A percentile compares a stretch with the other conserved stretches of the same genome.
phyloP scores from a whole-genome alignment of 768 basidiomycete species.

The Mrakia hoshinonis region DNA sequence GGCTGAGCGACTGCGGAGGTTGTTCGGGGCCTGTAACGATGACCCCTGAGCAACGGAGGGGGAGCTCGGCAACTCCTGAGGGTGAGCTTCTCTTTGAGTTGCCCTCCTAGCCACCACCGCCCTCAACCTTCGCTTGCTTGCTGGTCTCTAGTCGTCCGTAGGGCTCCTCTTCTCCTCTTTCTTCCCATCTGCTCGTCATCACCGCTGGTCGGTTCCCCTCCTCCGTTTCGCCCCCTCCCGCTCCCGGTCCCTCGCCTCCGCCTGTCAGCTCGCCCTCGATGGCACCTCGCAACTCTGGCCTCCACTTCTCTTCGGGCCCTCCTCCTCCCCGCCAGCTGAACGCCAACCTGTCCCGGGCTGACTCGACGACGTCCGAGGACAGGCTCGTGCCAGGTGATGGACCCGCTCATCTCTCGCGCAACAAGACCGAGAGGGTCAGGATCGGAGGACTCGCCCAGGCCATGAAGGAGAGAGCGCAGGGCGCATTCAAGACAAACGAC shows the following conservation, averaged over 20 bases:
- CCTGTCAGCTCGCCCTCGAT: not conserved
- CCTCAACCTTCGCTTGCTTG: no score
- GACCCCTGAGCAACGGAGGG: no score
- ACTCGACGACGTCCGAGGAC: not conserved
- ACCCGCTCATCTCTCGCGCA: slow-evolving; percentile 55
- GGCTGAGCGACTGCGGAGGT: no score
- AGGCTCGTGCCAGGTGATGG: not conserved
- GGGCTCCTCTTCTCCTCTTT: not conserved
- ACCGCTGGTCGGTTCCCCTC: not conserved
- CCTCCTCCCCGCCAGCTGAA: slow-evolving; percentile 1
- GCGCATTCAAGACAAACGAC: not conserved
- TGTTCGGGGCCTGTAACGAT: no score
- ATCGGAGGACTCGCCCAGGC: slow-evolving; percentile 75
- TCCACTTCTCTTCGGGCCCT: slow-evolving; percentile 11
- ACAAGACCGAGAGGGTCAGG: slow-evolving; percentile 72
- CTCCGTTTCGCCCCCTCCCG: not conserved
- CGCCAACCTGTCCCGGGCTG: not conserved
- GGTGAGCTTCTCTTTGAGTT: no score
- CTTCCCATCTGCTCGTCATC: not conserved
- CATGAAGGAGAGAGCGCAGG: slow-evolving; percentile 39
- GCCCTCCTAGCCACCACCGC: no score
- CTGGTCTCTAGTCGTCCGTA: no score
- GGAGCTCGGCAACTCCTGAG: no score
- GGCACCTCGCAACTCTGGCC: slow-evolving; percentile 6
- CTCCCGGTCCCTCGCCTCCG: not conserved